Percentiles rank a stretch among this genome's conserved stretches.
These are phyloP conservation scores for Penicillium sp. DNA, from an alignment of 2,329 filamentous ascomycete species.

Conservation along the genomic window DNA sequence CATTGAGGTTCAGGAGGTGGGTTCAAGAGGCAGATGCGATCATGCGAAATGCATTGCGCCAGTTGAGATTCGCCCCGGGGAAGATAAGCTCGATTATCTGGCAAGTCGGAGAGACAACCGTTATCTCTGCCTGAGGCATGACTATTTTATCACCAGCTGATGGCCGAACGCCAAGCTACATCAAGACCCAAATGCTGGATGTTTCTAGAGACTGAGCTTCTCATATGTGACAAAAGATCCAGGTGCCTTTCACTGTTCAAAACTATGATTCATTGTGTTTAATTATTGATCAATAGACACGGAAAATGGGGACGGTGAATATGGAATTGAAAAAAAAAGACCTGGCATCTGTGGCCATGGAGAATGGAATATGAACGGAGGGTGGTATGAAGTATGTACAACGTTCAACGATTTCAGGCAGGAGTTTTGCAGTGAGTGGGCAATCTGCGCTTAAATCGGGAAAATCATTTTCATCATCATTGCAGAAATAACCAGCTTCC, in stretches of 20 bases:
- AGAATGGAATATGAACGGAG: not conserved
- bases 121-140: constrained; percentile 6
- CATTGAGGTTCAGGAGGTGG: too few species aligned
- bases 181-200: too few species aligned
- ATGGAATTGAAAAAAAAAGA: not conserved
- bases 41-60: constrained; percentile 1
- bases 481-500: constrained; percentile 25
- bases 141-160: constrained; percentile 1
- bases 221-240: too few species aligned
- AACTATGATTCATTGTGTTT: too few species aligned
- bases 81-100: constrained; percentile 13
- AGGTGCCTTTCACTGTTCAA: too few species aligned
- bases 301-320: too few species aligned
- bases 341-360: not conserved
- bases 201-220: too few species aligned
- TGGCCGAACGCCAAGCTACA: too few species aligned
- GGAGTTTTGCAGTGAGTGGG: constrained; percentile 10
- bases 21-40: not conserved
- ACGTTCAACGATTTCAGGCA: not conserved
- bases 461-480: constrained; percentile 17
- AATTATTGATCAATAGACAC: too few species aligned
- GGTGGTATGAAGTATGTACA: not conserved
- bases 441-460: constrained; percentile 1
- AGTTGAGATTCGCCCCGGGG: constrained; percentile 2
- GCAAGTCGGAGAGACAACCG: constrained; percentile 5